These are phyloP conservation scores for Oehlia diaphana DNA, from an alignment of 192 early-diverging fungal genomes.

Conservation along the genomic window DNA sequence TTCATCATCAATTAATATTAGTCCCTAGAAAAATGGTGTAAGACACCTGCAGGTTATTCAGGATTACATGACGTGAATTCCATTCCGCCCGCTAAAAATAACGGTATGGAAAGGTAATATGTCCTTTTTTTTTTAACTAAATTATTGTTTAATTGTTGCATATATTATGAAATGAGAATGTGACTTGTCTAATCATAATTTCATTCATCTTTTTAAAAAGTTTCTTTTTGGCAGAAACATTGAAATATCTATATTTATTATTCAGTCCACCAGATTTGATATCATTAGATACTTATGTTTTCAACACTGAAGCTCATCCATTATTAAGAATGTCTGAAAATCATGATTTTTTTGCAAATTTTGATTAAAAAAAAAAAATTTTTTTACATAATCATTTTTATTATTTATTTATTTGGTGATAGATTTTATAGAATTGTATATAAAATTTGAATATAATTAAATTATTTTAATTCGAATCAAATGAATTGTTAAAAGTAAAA, in stretches of 20 bases:
- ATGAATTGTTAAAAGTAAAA: too few species aligned
- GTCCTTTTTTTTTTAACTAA: neutral
- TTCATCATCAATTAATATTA: conserved; percentile 11
- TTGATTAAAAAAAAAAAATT: too few species aligned
- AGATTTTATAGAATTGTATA: too few species aligned
- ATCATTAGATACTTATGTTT: conserved; percentile 78
- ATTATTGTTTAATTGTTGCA: neutral
- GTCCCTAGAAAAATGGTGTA: conserved; percentile 49
- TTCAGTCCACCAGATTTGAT: conserved; percentile 68
- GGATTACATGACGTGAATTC: conserved; percentile 43
- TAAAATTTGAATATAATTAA: too few species aligned
- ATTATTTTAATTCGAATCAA: too few species aligned
- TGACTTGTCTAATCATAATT: neutral
- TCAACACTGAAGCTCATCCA: conserved; percentile 96
- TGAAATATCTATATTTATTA: conserved; percentile 92
- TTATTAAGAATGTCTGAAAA: neutral
- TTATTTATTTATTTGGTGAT: too few species aligned
- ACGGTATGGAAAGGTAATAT: conserved; percentile 56
- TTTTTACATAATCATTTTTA: too few species aligned
- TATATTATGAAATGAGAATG: neutral
- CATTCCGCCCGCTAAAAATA: conserved; percentile 28
- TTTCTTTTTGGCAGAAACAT: conserved; percentile 69
- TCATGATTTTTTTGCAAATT: too few species aligned
- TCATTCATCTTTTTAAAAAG: neutral
- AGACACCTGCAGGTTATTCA: conserved; percentile 48